phyloP scores from a whole-genome alignment of 805 yeast species.

The Wickerhamomyces mucosus region DNA sequence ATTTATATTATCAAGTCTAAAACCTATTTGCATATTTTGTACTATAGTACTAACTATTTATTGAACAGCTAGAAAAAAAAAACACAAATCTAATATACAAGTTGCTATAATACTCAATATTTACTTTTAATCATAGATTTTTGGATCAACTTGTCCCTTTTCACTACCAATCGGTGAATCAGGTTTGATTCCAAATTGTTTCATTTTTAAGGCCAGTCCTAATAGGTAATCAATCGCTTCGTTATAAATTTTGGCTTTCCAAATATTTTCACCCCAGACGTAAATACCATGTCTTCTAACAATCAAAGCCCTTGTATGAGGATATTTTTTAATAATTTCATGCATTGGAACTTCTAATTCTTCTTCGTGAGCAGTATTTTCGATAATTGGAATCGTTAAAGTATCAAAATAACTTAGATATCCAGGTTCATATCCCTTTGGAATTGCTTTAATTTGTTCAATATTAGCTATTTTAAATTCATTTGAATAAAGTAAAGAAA shows the following conservation, averaged over 20 bases:
- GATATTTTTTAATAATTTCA: slow-evolving; percentile 57
- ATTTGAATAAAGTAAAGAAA: slow-evolving; percentile 56
- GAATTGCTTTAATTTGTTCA: slow-evolving; percentile 91
- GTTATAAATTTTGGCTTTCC: slow-evolving; percentile 89
- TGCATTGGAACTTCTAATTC: slow-evolving; percentile 62
- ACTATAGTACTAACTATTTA: too few species aligned
- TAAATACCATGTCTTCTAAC: slow-evolving; percentile 92
- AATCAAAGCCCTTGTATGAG: slow-evolving; percentile 74
- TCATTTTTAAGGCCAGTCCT: slow-evolving; percentile 80
- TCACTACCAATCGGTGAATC: slow-evolving; percentile 26
- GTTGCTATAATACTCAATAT: neutral
- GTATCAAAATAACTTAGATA: slow-evolving; percentile 65
- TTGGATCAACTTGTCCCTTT: slow-evolving; percentile 16
- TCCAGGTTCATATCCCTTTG: slow-evolving; percentile 40
- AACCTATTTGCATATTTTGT: too few species aligned
- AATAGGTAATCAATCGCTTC: slow-evolving; percentile 88
- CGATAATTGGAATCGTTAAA: slow-evolving; percentile 80
- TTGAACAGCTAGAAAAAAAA: neutral
- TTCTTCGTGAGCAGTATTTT: slow-evolving; percentile 83
- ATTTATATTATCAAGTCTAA: too few species aligned
- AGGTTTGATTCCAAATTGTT: slow-evolving; percentile 53
- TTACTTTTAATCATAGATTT: slow-evolving; percentile 13
- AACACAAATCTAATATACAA: too few species aligned
- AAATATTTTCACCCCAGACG: slow-evolving; percentile 91
- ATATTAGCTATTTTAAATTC: slow-evolving; percentile 72